Base-by-base conservation (phyloP, 1,139 yeast genomes). In the Casaregolazyma lundiana region DNA sequence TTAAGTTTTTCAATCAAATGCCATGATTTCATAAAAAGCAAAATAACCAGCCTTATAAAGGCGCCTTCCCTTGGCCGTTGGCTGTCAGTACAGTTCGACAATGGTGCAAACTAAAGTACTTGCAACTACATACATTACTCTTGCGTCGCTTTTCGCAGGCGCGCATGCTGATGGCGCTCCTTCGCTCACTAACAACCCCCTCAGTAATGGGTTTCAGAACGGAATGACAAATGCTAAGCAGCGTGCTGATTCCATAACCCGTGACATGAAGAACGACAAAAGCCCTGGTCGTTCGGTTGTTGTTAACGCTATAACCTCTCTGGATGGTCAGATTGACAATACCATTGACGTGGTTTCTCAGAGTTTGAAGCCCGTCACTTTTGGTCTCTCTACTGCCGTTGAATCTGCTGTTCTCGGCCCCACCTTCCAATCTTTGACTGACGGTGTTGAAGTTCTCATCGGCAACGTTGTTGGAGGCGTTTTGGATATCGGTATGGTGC, bases 271-370 rank as follows among this genome's bases (percentile, higher is more conserved):
- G 44, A 44, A 41, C 18, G 56, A 53, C 16, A 54, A 57, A 20
- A 57, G 54, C 45, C 63, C 61, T 22, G 54, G 56, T 24, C 46
- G 56, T 36, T 59, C 55, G 11, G 49, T 50, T 6, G 46, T 61
- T 16, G 48, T 54, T 16, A 55, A 56, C 32, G 47, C 55, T 44
- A 55, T 62, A 46, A 53, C 65, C 13, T 65, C 66, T 39, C 49
- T 60, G 6, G 65, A 62, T 52, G 58, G 62, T 17, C 66, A 62
- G 47, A 53, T 62, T 45, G 65, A 62, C 47, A 61, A 60, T 49
- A 45, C 54, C 7, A 53, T 61, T 39, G 57, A 57, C 22, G 45
- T 58, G 20, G 44, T 60, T 13, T 49, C 54, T 15, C 47, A 53
- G 11, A 57, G 56, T 11, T 48, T 59, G 22, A 50, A 57, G 19